Evolutionary conservation across 306 rosid species (phyloP), one percentile per base, ranked within the genome.

Genomic region (Quercus aquifolioides): DNA sequence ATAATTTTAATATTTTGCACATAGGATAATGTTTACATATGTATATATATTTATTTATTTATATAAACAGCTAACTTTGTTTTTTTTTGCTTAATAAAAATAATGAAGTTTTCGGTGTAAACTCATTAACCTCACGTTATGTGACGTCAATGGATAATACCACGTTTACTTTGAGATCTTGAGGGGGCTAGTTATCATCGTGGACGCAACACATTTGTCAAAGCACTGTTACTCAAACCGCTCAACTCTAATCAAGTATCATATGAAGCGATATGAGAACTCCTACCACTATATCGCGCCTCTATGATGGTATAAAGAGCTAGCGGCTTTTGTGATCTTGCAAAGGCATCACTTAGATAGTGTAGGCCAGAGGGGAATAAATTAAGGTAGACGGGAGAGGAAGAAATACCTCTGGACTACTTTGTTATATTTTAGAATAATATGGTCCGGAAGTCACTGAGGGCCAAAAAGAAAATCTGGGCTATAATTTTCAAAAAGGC

Each of bases 281-380:
- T 38, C 46, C 3, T 38, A 38, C 1, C 0, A 38, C 11, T 2
- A 2, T 0, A 38, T 38, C 11, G 2, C 46, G 46, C 3, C 3
- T 38, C 46, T 8, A 0, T 8, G 11, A 38, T 8, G 46, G 46
- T 38, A 38, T 38, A 38, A 38, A 38, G 46, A 38, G 11, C 3
- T 38, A 38, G 46, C 11, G 1, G 46, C 11, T 38, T 38, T 38
- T 38, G 2, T 38, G 94, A 88, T 88, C 84, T 84, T 85, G 85
- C 68, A 70, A 79, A 84, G 88, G 93, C 86, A 90, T 86, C 88
- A 86, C 69, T 63, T 63, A 80, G 92, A 88, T 88, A 81, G 80
- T 78, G 94, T 90, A 87, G 92, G 94, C 73, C 90, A 88, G 4
- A 88, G 6, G 65, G 76, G 79, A 76, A 82, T 87, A 85, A 79